Evolutionary conservation across 1,284 basidiomycete genomes (phyloP), one percentile per base, ranked within the genome.

Genomic region (Austroboletus niveus): DNA sequence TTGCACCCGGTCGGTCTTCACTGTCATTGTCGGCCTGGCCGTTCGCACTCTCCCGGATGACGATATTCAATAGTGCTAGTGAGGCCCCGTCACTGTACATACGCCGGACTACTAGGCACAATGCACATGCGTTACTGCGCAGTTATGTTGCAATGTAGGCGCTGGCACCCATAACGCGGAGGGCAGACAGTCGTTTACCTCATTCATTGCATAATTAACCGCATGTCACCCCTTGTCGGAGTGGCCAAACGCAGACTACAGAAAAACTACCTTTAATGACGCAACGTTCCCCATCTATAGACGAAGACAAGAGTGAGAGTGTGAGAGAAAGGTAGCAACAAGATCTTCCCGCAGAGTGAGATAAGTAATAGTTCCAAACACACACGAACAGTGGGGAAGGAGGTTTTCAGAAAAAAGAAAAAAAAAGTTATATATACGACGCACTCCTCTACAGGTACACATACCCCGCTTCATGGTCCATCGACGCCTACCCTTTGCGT

Each of bases 401-500:
- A 35, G 14, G 14, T 15, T 27, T 27, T 27, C 6, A 27, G 27
- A 27, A 27, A 5, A 10, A 32, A 24, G 34, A 24, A 41, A 40
- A 30, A 35, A 45, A 27, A 22, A 5, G 17, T 30, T 7, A 11
- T n/a, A 40, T 31, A 14, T 31, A 22, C 27, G 27, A 34, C n/a
- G 22, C 22, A 24, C 14, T 5, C 17, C 8, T 15, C 24, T 7
- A 20, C 8, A 14, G 36, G 27, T 8, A 27, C 27, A 27, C 27
- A 20, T 17, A 9, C 20, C 17, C 17, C 17, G 35, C 30, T 20
- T 60, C 51, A 61, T 49, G 43, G 45, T 41, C 56, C 60, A 6
- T 63, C 61, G 5, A 66, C 47, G 4, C 54, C 39, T 30, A 68
- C 47, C 40, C 64, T 66, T 51, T 63, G 61, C 10, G 48, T 7